A percentile compares a stretch with the other conserved stretches of the same genome.
Evolutionary conservation across 2,329 filamentous ascomycete genomes (phyloP).

Genomic region (Aspergillus spinulosporus): DNA sequence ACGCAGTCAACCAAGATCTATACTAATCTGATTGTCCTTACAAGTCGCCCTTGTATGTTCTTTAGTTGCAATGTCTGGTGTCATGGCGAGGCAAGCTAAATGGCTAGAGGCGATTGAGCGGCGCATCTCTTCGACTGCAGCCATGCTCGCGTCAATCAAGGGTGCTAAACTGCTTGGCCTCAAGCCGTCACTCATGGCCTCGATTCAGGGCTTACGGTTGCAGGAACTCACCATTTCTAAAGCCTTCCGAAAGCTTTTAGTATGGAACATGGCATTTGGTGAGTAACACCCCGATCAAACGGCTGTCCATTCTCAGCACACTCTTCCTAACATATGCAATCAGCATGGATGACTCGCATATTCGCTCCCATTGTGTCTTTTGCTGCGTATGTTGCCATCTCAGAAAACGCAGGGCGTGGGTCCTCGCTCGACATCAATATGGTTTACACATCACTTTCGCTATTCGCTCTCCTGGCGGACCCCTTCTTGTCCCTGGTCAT

Average conservation of each 20-base stretch:
- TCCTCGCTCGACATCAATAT: conserved; percentile 41
- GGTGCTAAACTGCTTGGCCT: conserved; percentile 54
- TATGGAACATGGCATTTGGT: conserved; percentile 45
- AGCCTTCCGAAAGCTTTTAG: conserved; percentile 43
- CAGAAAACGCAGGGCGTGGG: conserved; percentile 34
- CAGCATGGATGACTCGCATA: conserved; percentile 43
- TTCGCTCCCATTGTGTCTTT: conserved; percentile 50
- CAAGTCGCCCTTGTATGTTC: conserved; percentile 39
- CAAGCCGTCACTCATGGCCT: conserved; percentile 41
- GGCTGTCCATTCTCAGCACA: too few species aligned
- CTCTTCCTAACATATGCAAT: background rate
- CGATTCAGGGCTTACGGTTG: conserved; percentile 42
- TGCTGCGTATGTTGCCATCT: conserved; percentile 45
- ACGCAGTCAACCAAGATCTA: background rate
- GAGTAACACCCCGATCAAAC: conserved; percentile 17
- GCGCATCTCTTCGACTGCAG: conserved; percentile 51
- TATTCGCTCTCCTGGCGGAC: conserved; percentile 50
- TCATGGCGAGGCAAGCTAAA: conserved; percentile 42
- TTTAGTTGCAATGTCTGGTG: conserved; percentile 38
- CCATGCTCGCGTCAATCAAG: conserved; percentile 54
- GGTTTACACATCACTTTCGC: conserved; percentile 50
- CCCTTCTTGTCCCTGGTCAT: conserved; percentile 49
- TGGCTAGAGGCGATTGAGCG: conserved; percentile 55
- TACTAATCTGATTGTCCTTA: background rate
- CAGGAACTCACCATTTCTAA: conserved; percentile 47